phyloP scores from a whole-genome alignment of 2,329 filamentous ascomycete genomes.

The Penicillium occitanis region DNA sequence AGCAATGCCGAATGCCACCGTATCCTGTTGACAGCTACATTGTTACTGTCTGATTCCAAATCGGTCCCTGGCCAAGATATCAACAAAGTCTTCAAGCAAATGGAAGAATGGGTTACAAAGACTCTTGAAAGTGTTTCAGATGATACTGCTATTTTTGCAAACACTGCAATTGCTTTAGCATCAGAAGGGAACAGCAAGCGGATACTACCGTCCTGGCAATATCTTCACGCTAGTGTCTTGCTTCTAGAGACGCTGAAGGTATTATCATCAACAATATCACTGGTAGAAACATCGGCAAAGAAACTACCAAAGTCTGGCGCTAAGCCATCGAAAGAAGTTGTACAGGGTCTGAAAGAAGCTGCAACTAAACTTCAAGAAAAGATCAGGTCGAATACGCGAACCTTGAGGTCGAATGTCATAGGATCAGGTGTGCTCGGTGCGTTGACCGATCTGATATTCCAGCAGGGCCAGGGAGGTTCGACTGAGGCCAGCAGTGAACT shows the following conservation, averaged over 20 bases:
- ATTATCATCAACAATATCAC: conserved; percentile 34
- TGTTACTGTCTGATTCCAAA: conserved; percentile 37
- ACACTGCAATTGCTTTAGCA: conserved; percentile 30
- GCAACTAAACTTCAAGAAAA: conserved; percentile 33
- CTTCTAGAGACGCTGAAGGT: conserved; percentile 45
- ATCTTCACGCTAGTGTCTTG: conserved; percentile 40
- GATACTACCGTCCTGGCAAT: conserved; percentile 42
- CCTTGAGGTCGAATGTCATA: conserved; percentile 40
- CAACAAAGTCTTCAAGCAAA: conserved; percentile 30
- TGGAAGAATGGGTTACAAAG: conserved; percentile 35
- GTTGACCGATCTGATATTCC: conserved; percentile 40
- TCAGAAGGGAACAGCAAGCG: conserved; percentile 23
- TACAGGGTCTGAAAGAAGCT: conserved; percentile 32
- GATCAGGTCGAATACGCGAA: conserved; percentile 37
- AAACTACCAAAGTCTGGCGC: conserved; percentile 33
- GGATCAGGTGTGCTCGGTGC: conserved; percentile 44
- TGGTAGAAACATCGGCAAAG: conserved; percentile 28
- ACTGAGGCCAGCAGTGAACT: conserved; percentile 24
- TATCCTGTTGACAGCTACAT: conserved; percentile 35
- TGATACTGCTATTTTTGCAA: conserved; percentile 27
- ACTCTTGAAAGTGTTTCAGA: conserved; percentile 29
- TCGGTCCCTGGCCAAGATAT: conserved; percentile 31
- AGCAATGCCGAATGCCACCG: conserved; percentile 36
- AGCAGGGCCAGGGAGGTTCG: conserved; percentile 24
- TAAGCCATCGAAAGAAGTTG: conserved; percentile 36